phyloP scores from a whole-genome alignment of 2,329 filamentous ascomycete genomes.

The Fusarium oxysporum region DNA sequence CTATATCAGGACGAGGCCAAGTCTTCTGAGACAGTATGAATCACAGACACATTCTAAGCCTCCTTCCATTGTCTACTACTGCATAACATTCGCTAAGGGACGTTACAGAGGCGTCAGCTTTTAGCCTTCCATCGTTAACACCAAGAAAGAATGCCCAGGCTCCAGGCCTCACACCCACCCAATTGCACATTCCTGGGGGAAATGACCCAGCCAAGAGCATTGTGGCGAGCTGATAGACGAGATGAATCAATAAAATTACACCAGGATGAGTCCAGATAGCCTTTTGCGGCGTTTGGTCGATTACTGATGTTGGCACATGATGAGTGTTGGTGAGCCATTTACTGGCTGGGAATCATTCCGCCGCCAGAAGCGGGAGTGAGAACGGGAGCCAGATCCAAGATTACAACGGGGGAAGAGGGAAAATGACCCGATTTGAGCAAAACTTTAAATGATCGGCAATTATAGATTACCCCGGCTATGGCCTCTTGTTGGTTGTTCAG shows the following conservation, averaged over 20 bases:
- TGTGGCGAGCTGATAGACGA: conserved; percentile 1
- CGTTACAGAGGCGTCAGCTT: background rate
- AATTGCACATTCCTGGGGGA: background rate
- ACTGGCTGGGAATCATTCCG: conserved; percentile 28
- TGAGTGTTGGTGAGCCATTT: background rate
- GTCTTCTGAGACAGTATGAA: background rate
- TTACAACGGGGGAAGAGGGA: background rate
- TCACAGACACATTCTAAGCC: background rate
- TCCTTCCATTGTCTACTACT: no score
- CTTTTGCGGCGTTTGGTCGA: conserved; percentile 4
- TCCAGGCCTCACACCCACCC: background rate
- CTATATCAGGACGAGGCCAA: background rate
- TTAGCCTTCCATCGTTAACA: background rate
- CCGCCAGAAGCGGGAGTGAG: conserved; percentile 13
- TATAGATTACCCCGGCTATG: background rate
- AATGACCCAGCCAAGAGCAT: background rate
- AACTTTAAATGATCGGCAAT: background rate
- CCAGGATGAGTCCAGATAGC: background rate
- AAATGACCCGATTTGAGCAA: conserved; percentile 28
- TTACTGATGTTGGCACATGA: conserved; percentile 15
- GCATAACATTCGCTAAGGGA: background rate
- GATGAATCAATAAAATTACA: background rate
- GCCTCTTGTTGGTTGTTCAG: background rate
- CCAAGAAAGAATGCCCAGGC: background rate
- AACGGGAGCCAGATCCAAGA: conserved; percentile 34